Percentiles rank a stretch among this genome's conserved stretches.
phyloP scores from a whole-genome alignment of 805 yeast species.

The Monosporozyma servazzii region DNA sequence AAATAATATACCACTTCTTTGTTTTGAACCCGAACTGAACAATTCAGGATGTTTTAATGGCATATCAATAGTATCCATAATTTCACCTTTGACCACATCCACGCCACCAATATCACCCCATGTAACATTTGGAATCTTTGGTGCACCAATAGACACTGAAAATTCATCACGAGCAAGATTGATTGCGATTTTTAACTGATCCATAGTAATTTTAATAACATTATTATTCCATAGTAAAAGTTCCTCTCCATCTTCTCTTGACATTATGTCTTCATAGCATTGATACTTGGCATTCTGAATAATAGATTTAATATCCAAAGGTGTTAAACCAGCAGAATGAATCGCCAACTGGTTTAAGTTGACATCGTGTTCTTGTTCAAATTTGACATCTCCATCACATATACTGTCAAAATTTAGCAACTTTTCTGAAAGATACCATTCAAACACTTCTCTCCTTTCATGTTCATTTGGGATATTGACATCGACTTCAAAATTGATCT shows the following conservation, averaged over 20 bases:
- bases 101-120: constrained; percentile 98
- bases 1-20: constrained; percentile 86
- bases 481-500: constrained; percentile 66
- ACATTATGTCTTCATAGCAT: constrained; percentile 29
- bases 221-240: constrained; percentile 16
- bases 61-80: constrained; percentile 90
- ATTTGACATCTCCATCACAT: background rate
- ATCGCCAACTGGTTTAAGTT: constrained; percentile 51
- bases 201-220: constrained; percentile 38
- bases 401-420: constrained; percentile 15
- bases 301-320: constrained; percentile 68
- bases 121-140: constrained; percentile 84
- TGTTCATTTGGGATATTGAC: constrained; percentile 69
- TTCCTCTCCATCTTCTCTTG: constrained; percentile 34
- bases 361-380: constrained; percentile 26
- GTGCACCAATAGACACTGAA: constrained; percentile 94
- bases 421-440: constrained; percentile 35
- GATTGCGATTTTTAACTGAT: constrained; percentile 44
- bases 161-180: constrained; percentile 77
- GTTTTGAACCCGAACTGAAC: constrained; percentile 80
- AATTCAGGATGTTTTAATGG: constrained; percentile 90
- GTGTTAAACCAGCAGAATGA: constrained; percentile 89
- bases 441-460: constrained; percentile 61
- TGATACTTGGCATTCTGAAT: constrained; percentile 52
- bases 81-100: constrained; percentile 82